phyloP scores from a whole-genome alignment of 169 alveolate genomes.

The Plasmodium yoelii region DNA sequence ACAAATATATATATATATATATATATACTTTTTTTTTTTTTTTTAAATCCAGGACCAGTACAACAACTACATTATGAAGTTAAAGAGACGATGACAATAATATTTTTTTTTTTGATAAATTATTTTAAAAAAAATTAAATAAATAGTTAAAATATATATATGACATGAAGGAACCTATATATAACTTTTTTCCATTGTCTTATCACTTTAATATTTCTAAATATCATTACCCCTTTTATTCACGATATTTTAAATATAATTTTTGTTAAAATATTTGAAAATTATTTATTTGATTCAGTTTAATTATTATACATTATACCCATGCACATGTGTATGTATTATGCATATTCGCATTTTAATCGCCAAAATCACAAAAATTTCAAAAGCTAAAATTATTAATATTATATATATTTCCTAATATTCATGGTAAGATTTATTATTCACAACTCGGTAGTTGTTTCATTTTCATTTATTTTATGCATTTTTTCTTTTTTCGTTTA shows the following conservation, averaged over 20 bases:
- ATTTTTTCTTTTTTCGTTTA: slow-evolving; percentile 58
- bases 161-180: slow-evolving; percentile 7
- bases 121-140: slow-evolving; percentile 13
- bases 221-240: not conserved
- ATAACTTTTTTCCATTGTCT: not conserved
- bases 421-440: slow-evolving; percentile 1
- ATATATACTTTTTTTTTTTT: slow-evolving; percentile 5
- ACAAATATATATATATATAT: not conserved
- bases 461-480: not conserved
- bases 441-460: not conserved
- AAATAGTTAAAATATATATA: slow-evolving; percentile 7
- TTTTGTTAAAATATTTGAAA: slow-evolving; percentile 58
- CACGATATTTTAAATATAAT: slow-evolving; percentile 22
- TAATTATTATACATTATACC: slow-evolving; percentile 12
- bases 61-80: slow-evolving; percentile 59
- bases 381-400: slow-evolving; percentile 4
- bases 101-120: slow-evolving; percentile 6
- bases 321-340: not conserved
- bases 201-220: slow-evolving; percentile 13
- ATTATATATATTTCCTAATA: not conserved
- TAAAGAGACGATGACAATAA: slow-evolving; percentile 45
- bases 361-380: slow-evolving; percentile 7
- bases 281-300: slow-evolving; percentile 38
- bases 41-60: slow-evolving; percentile 38
- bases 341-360: slow-evolving; percentile 14